Evolutionary conservation across 768 basidiomycete species (phyloP).

Genomic region (Pulveroboletus sp.): DNA sequence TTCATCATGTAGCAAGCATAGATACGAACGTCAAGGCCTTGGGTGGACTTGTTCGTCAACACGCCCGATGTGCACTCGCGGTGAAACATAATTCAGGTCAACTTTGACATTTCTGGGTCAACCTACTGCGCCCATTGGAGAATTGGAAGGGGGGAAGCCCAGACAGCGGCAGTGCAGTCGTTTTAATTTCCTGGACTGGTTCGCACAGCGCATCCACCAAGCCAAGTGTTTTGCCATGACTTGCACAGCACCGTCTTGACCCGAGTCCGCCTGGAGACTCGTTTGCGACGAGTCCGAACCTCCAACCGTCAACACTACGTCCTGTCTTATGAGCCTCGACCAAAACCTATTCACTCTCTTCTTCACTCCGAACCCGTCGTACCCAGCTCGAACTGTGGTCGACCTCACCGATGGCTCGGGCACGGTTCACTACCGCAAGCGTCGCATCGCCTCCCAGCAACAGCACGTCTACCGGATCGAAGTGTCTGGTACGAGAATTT

Average conservation of each 20-base stretch:
- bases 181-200: too few relatives aligned
- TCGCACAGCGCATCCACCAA: too few relatives aligned
- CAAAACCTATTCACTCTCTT: constrained; percentile 81
- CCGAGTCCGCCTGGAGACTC: neutral
- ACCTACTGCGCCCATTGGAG: neutral
- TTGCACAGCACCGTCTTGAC: neutral
- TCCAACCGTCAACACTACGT: neutral
- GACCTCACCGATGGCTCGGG: constrained; percentile 69
- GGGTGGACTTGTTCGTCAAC: too few relatives aligned
- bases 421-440: constrained; percentile 66
- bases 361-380: constrained; percentile 53
- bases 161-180: neutral
- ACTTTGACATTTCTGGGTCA: neutral
- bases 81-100: too few relatives aligned
- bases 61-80: neutral
- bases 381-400: constrained; percentile 45
- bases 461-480: constrained; percentile 54
- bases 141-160: neutral
- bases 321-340: constrained; percentile 64
- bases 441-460: constrained; percentile 43
- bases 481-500: constrained; percentile 50
- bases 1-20: too few relatives aligned
- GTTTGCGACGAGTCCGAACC: neutral
- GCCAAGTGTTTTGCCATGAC: neutral
- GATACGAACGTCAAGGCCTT: too few relatives aligned